phyloP scores from a whole-genome alignment of 352 stramenopile genomes.

The Phytophthora hibernalis region DNA sequence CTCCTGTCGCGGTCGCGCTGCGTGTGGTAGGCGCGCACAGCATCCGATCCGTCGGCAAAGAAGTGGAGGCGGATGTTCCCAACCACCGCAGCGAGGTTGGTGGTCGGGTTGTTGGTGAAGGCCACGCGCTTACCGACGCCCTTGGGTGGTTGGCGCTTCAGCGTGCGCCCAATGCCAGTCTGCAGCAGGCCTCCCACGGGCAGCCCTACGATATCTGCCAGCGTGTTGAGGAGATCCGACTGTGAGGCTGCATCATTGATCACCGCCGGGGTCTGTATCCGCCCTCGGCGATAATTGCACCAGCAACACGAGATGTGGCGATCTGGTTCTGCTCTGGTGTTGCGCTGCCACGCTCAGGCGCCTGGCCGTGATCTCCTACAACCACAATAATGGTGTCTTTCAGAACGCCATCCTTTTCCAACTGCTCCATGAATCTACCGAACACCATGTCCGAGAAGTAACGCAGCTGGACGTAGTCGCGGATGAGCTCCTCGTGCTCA shows the following conservation, averaged over 20 bases:
- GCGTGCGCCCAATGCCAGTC: constrained; percentile 59
- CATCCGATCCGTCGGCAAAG: constrained; percentile 54
- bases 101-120: constrained; percentile 64
- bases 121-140: constrained; percentile 39
- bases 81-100: constrained; percentile 61
- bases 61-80: constrained; percentile 66
- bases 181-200: constrained; percentile 60
- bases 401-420: constrained; percentile 62
- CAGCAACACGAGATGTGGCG: constrained; percentile 50
- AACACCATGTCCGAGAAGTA: constrained; percentile 72
- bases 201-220: constrained; percentile 72
- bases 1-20: constrained; percentile 46
- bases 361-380: constrained; percentile 70
- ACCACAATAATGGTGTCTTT: constrained; percentile 75
- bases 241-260: constrained; percentile 55
- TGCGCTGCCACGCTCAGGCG: constrained; percentile 50
- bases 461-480: constrained; percentile 72
- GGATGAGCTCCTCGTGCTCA: constrained; percentile 51
- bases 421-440: constrained; percentile 60
- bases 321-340: constrained; percentile 64
- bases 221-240: constrained; percentile 70
- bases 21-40: constrained; percentile 58
- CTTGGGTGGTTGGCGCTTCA: constrained; percentile 56
- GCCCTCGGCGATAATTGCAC: constrained; percentile 62
- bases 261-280: constrained; percentile 47